Conservation (phyloP, 495 filamentous ascomycete genomes). For the Xylaria telfairii region DNA sequence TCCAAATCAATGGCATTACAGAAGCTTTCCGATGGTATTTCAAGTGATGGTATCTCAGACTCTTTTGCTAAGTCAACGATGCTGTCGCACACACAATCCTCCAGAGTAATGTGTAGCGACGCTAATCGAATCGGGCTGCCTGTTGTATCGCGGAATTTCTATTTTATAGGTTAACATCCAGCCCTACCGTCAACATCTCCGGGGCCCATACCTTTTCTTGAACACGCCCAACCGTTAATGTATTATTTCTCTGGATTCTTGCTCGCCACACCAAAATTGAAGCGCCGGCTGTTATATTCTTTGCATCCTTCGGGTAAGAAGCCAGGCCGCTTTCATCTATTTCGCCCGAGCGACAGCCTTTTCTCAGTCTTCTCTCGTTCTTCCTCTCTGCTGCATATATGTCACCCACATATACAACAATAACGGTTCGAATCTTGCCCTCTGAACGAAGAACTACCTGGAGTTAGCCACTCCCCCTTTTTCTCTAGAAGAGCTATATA, state of each 20-base stretch:
- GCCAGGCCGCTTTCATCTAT: neutral
- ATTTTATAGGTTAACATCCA: neutral
- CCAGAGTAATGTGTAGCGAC: neutral
- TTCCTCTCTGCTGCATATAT: neutral
- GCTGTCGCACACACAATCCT: neutral
- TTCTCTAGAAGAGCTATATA: neutral
- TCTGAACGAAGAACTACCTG: neutral
- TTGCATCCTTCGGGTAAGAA: neutral
- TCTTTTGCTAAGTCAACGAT: neutral
- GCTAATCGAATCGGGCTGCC: neutral
- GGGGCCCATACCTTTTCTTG: neutral
- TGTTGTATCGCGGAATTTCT: neutral
- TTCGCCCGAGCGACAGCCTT: neutral
- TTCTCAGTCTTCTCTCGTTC: conserved; percentile 1
- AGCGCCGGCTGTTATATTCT: conserved; percentile 1
- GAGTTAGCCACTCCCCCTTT: neutral
- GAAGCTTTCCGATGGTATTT: neutral
- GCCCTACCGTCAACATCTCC: neutral
- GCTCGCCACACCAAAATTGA: conserved; percentile 14
- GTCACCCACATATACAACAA: neutral
- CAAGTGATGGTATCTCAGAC: neutral
- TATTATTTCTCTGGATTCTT: neutral
- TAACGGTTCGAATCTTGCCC: neutral
- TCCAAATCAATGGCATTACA: neutral
- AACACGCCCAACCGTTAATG: neutral